Evolutionary conservation across 2,329 filamentous ascomycete genomes (phyloP).

Genomic region (Paecilomyces fulvus): DNA sequence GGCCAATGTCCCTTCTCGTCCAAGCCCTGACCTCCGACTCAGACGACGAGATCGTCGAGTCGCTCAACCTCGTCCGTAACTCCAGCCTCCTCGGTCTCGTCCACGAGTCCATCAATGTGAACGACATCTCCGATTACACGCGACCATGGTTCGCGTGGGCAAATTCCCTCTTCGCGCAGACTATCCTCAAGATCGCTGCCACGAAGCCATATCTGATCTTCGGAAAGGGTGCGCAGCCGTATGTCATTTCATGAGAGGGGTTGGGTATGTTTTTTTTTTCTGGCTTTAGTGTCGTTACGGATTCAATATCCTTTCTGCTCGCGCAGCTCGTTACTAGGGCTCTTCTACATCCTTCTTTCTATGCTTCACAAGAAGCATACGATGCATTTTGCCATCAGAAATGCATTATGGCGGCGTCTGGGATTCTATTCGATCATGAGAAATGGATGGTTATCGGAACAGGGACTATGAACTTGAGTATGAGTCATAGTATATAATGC

Average conservation of each 20-base stretch:
- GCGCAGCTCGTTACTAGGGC: not conserved
- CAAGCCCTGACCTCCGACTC: conserved; percentile 83
- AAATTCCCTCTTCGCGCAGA: conserved; percentile 90
- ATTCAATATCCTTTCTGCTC: not conserved
- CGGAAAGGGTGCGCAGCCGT: conserved; percentile 44
- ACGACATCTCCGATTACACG: conserved; percentile 62
- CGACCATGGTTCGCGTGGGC: conserved; percentile 97
- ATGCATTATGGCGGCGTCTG: not conserved
- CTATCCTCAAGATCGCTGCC: conserved; percentile 79
- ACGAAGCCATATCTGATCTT: conserved; percentile 86
- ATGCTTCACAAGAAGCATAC: not conserved
- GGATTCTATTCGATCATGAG: not conserved
- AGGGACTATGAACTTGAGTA: not conserved
- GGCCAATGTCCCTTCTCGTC: conserved; percentile 92
- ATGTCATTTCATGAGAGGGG: conserved; percentile 12
- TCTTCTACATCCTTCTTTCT: not conserved
- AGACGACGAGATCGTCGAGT: conserved; percentile 68
- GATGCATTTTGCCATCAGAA: not conserved
- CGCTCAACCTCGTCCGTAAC: conserved; percentile 64
- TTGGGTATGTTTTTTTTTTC: not conserved
- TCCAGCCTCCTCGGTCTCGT: conserved; percentile 71
- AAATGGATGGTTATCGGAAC: not conserved
- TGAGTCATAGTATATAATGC: not conserved
- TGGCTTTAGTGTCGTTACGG: not conserved
- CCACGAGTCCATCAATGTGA: conserved; percentile 87